Base-by-base conservation (phyloP, 768 basidiomycete genomes). In the Galerina sulciceps region DNA sequence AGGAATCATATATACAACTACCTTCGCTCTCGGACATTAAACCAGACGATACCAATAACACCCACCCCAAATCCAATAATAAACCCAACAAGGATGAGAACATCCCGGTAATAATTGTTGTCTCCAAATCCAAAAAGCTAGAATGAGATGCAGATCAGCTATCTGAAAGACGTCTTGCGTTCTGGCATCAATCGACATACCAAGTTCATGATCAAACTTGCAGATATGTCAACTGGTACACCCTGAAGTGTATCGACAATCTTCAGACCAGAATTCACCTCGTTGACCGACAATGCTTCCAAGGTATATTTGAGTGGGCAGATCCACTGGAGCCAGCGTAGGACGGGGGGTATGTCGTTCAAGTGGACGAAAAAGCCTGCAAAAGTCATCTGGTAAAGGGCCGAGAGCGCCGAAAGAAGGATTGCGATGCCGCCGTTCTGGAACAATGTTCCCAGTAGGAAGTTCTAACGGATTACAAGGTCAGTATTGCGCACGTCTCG, bases 291-390 rank as follows among this genome's bases (percentile, higher is more conserved):
- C 14, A 97, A 78, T 5, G 96, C 96, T 69, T 94, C 92, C n/a
- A 93, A 78, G 22, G 81, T 79, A 69, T 86, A 93, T 72, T 94
- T 94, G 46, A 94, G 80, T 38, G 92, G 91, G 53, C 90, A 90
- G 57, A 96, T 65, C 89, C 93, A 98, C 68, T 96, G 90, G 53
- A 98, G 78, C 96, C 96, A 99, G 14, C 96, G 84, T 1, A 99
- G 81, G 1, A 96, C 93, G 2, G 92, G 91, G 3, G 96, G 94
- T 58, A 99, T 96, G 58, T 82, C 79, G 60, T 76, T 73, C 56
- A 96, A 81, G 70, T 96, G 92, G 52, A 96, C 93, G 70, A 97
- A 97, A 79, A 96, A 98, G 13, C 93, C 93, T 1, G 93, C 93
- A 63, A 82, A 93, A 0, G 91, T 93, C 90, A 92, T 91, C 68